Evolutionary conservation across 2,329 filamentous ascomycete genomes (phyloP).

Genomic region (Aspergillus clavatus): DNA sequence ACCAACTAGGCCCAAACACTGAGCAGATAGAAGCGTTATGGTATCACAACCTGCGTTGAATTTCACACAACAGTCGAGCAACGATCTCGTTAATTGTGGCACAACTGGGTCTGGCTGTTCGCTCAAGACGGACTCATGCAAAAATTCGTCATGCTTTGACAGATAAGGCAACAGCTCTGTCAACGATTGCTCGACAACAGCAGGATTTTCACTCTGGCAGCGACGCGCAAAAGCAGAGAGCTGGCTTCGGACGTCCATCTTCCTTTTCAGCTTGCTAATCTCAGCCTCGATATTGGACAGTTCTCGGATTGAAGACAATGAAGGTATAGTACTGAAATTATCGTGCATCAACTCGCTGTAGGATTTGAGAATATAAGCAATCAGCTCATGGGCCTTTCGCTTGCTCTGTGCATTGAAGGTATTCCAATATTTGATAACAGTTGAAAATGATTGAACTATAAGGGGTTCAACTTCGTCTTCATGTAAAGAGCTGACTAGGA

Average conservation of each 20-base stretch:
- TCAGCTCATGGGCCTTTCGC: slow-evolving; percentile 55
- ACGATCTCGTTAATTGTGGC: slow-evolving; percentile 64
- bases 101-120: slow-evolving; percentile 78
- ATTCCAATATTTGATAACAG: slow-evolving; percentile 77
- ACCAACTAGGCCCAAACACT: slow-evolving; percentile 82
- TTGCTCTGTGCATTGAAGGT: slow-evolving; percentile 59
- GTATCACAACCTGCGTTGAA: slow-evolving; percentile 65
- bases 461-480: slow-evolving; percentile 74
- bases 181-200: slow-evolving; percentile 78
- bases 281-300: slow-evolving; percentile 64
- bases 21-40: slow-evolving; percentile 69
- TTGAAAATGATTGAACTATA: slow-evolving; percentile 83
- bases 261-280: slow-evolving; percentile 60
- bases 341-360: slow-evolving; percentile 59
- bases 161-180: slow-evolving; percentile 72
- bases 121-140: slow-evolving; percentile 74
- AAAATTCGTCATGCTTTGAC: slow-evolving; percentile 64
- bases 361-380: slow-evolving; percentile 61
- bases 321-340: slow-evolving; percentile 72
- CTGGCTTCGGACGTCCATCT: slow-evolving; percentile 61
- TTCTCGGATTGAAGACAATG: slow-evolving; percentile 64
- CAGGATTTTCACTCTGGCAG: slow-evolving; percentile 75
- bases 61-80: slow-evolving; percentile 80
- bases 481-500: slow-evolving; percentile 69
- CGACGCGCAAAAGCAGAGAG: slow-evolving; percentile 69